phyloP scores from a whole-genome alignment of 768 basidiomycete genomes.

The Mycena rebaudengoi region DNA sequence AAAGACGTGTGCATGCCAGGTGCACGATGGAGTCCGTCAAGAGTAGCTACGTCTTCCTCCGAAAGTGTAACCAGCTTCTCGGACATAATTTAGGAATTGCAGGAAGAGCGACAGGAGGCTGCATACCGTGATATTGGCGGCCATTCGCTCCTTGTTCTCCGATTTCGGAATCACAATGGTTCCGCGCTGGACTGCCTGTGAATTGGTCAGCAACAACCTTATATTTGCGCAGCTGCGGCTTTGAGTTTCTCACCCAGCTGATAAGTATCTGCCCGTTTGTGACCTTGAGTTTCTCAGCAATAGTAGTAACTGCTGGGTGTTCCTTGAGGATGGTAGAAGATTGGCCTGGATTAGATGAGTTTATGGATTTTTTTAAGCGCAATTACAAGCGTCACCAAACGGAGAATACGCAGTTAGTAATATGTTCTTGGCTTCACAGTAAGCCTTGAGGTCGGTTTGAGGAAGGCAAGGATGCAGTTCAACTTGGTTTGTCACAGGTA shows the following conservation, averaged over 20 bases:
- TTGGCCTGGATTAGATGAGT: background rate
- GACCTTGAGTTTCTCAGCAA: constrained; percentile 44
- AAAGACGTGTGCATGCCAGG: constrained; percentile 51
- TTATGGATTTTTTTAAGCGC: background rate
- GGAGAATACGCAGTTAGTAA: constrained; percentile 44
- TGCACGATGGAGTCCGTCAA: constrained; percentile 50
- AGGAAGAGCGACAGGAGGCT: constrained; percentile 36
- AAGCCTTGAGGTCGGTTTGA: constrained; percentile 56
- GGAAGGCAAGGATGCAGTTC: constrained; percentile 66
- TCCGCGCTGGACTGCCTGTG: no score
- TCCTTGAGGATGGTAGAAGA: constrained; percentile 39
- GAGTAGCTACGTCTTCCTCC: constrained; percentile 46
- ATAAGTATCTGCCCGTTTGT: constrained; percentile 63
- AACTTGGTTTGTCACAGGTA: constrained; percentile 66
- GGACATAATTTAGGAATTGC: background rate
- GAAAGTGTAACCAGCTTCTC: constrained; percentile 45
- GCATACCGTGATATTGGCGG: constrained; percentile 53
- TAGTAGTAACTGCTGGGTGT: constrained; percentile 37
- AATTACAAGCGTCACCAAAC: constrained; percentile 10
- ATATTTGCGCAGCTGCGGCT: no score
- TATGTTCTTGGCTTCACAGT: constrained; percentile 58
- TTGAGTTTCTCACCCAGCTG: constrained; percentile 73
- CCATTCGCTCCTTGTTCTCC: constrained; percentile 55
- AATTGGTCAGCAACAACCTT: no score
- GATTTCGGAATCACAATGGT: constrained; percentile 72